Percentiles rank a stretch among this genome's conserved stretches.
Conservation (phyloP, 768 basidiomycete genomes). For the Termitomyces sp. region DNA sequence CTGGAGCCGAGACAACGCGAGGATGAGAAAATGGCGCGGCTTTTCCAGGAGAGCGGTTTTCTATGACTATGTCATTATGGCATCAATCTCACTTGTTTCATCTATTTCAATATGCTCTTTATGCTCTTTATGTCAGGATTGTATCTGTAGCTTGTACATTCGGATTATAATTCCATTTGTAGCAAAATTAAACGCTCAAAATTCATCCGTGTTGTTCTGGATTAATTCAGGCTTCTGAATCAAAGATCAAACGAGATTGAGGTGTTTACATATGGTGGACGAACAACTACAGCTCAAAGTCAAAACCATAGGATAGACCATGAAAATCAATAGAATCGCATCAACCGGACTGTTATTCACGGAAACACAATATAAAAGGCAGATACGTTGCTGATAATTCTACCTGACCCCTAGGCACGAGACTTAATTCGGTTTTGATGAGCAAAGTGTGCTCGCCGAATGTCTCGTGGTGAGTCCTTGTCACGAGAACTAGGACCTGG, state of each 20-base stretch:
- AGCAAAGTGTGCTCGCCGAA: neutral
- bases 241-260: neutral
- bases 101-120: no score
- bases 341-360: neutral
- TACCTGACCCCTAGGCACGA: neutral
- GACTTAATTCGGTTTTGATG: neutral
- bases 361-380: neutral
- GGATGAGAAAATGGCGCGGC: slow-evolving; percentile 91
- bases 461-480: neutral
- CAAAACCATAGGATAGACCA: no score
- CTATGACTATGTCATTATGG: no score
- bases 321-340: neutral
- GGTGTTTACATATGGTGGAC: no score
- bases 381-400: neutral
- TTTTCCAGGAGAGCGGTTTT: slow-evolving; percentile 86
- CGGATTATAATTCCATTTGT: neutral
- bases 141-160: neutral
- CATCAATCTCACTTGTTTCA: no score
- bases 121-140: neutral
- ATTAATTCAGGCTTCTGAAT: neutral
- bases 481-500: neutral
- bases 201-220: neutral
- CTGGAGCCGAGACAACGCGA: slow-evolving; percentile 92
- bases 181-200: neutral
- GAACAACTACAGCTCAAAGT: neutral